Evolutionary conservation across 2,329 filamentous ascomycete genomes (phyloP).

Genomic region (Cryphonectria nitschkei): DNA sequence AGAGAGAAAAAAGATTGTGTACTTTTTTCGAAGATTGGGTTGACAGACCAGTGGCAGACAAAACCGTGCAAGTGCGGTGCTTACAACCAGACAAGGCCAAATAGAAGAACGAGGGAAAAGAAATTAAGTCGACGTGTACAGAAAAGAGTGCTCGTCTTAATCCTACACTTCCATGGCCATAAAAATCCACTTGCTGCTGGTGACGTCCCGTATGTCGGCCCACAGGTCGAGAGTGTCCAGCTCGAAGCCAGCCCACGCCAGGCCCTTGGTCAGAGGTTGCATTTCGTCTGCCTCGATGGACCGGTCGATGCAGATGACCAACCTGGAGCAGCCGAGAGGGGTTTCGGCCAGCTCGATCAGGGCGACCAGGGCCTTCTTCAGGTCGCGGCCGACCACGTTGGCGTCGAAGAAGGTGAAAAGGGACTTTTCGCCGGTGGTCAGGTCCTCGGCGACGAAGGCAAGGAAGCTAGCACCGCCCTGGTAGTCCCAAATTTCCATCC

Average conservation of each 20-base stretch:
- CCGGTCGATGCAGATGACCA: constrained; percentile 83
- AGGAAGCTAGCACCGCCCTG: constrained; percentile 81
- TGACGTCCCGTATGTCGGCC: constrained; percentile 64
- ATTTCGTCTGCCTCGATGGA: constrained; percentile 63
- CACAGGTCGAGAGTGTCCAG: constrained; percentile 80
- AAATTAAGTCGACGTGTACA: constrained; percentile 19
- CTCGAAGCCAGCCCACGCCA: constrained; percentile 93
- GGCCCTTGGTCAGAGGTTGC: constrained; percentile 73
- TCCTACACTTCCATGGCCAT: constrained; percentile 81
- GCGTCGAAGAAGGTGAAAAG: constrained; percentile 88
- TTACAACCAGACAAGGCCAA: constrained; percentile 7
- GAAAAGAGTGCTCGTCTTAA: neutral
- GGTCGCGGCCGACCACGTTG: constrained; percentile 70
- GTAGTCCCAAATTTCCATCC: constrained; percentile 86
- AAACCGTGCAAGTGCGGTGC: constrained; percentile 1
- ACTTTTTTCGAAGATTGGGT: constrained; percentile 7
- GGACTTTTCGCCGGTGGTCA: constrained; percentile 58
- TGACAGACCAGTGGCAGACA: constrained; percentile 1
- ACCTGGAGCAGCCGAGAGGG: constrained; percentile 74
- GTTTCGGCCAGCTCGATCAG: constrained; percentile 85
- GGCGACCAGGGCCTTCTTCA: constrained; percentile 91
- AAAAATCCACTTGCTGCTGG: constrained; percentile 82
- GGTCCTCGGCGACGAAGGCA: constrained; percentile 75
- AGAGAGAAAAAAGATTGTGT: neutral
- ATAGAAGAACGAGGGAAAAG: constrained; percentile 12